These are phyloP conservation scores for Dentipellis fragilis DNA, from an alignment of 768 basidiomycete genomes.

Conservation along the genomic window DNA sequence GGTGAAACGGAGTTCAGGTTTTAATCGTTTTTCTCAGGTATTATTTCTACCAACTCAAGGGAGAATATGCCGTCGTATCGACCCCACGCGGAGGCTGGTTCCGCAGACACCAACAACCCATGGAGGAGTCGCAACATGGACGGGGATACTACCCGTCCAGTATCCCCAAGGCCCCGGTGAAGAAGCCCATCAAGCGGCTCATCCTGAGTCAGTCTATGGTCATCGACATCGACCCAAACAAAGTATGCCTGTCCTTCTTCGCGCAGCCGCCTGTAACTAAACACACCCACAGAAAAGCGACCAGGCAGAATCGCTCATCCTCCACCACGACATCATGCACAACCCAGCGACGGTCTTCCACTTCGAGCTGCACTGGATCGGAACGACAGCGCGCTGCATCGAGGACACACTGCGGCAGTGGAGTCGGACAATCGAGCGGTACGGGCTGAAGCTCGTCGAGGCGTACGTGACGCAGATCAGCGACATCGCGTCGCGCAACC, in stretches of 20 bases:
- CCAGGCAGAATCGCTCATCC: constrained; percentile 77
- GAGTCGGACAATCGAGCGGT: constrained; percentile 75
- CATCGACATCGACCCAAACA: constrained; percentile 75
- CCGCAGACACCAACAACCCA: constrained; percentile 19
- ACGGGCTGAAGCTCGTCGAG: constrained; percentile 88
- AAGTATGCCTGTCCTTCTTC: constrained; percentile 30
- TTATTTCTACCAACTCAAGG: constrained; percentile 79
- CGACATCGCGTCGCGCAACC: constrained; percentile 75
- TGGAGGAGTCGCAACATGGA: constrained; percentile 3
- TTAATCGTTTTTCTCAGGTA: constrained; percentile 47
- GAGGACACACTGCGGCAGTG: constrained; percentile 81
- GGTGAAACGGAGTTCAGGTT: background rate
- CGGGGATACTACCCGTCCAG: constrained; percentile 24
- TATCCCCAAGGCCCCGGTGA: constrained; percentile 25
- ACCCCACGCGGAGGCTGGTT: constrained; percentile 69
- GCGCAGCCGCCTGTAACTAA: background rate
- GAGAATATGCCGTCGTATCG: constrained; percentile 61
- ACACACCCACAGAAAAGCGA: constrained; percentile 56
- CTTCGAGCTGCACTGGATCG: constrained; percentile 96
- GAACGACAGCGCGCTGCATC: constrained; percentile 83
- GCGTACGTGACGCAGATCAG: constrained; percentile 88
- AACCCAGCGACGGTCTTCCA: constrained; percentile 94
- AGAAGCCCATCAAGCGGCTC: constrained; percentile 46
- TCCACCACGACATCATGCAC: constrained; percentile 93
- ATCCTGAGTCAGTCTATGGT: constrained; percentile 86